Evolutionary conservation across 805 yeast species (phyloP).

Genomic region (Yamadazyma akitaensis): DNA sequence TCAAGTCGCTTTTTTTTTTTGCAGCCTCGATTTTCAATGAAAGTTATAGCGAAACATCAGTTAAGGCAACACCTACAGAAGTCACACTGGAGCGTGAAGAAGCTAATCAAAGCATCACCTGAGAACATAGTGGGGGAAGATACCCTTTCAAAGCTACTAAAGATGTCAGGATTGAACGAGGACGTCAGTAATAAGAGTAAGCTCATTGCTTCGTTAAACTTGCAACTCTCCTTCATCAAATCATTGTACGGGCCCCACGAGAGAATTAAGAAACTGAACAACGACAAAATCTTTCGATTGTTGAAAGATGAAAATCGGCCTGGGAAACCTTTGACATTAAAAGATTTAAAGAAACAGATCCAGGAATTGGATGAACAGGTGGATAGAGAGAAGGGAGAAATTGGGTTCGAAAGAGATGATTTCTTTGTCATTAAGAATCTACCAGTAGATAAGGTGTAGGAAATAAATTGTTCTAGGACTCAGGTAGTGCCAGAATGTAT

Average conservation of each 20-base stretch:
- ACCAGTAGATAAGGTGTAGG: neutral
- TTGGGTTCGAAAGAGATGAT: conserved; percentile 12
- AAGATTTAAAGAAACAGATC: conserved; percentile 15
- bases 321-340: conserved; percentile 22
- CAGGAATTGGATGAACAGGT: conserved; percentile 10
- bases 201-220: conserved; percentile 25
- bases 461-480: neutral
- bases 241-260: conserved; percentile 25
- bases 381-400: conserved; percentile 22
- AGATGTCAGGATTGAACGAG: conserved; percentile 32
- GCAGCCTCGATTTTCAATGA: neutral
- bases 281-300: conserved; percentile 30
- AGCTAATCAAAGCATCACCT: conserved; percentile 10
- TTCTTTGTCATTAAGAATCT: conserved; percentile 10
- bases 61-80: neutral
- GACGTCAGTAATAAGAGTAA: conserved; percentile 19
- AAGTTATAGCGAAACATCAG: neutral
- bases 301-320: conserved; percentile 31
- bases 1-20: neutral
- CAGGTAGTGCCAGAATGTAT: neutral
- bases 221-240: conserved; percentile 36
- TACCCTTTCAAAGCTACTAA: conserved; percentile 23
- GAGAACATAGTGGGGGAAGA: conserved; percentile 4
- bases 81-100: conserved; percentile 17
- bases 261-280: conserved; percentile 11